phyloP scores from a whole-genome alignment of 148 eudicot genomes.

The Pouteria glomerata region DNA sequence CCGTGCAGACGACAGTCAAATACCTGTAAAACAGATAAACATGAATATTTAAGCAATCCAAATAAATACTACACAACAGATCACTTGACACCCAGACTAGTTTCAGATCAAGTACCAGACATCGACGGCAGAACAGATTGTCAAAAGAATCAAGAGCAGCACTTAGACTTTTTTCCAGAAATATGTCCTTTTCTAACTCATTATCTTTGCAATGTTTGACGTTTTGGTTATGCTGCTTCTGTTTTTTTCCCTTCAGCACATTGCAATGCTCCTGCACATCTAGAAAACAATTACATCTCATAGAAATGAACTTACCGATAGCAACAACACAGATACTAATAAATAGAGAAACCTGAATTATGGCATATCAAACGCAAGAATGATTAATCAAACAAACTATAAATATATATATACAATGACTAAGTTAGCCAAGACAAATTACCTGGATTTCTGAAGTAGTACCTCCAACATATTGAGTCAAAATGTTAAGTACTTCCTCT shows the following conservation, averaged over 20 bases:
- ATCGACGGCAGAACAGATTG: conserved; percentile 90
- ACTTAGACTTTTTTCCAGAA: conserved; percentile 61
- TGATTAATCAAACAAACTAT: not conserved
- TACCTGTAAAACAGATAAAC: conserved; percentile 36
- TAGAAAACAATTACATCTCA: conserved; percentile 11
- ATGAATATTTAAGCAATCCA: not conserved
- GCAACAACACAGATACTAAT: not conserved
- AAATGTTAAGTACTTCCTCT: conserved; percentile 53
- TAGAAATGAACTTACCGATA: not conserved
- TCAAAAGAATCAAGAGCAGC: conserved; percentile 83
- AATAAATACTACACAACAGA: not conserved
- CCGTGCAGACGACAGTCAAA: conserved; percentile 95
- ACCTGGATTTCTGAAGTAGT: conserved; percentile 67
- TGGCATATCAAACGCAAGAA: not conserved
- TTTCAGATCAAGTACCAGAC: conserved; percentile 59
- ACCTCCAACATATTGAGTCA: conserved; percentile 63
- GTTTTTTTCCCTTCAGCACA: conserved; percentile 49
- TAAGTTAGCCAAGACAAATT: conserved; percentile 1
- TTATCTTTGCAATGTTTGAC: conserved; percentile 14
- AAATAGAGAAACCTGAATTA: not conserved
- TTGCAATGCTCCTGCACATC: conserved; percentile 60
- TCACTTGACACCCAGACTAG: not conserved
- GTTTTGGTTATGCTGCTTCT: conserved; percentile 14
- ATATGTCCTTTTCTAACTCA: conserved; percentile 21
- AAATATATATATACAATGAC: not conserved